Evolutionary conservation across 768 basidiomycete species (phyloP), one percentile per base, ranked within the genome.

Genomic region (Galerina sulciceps): DNA sequence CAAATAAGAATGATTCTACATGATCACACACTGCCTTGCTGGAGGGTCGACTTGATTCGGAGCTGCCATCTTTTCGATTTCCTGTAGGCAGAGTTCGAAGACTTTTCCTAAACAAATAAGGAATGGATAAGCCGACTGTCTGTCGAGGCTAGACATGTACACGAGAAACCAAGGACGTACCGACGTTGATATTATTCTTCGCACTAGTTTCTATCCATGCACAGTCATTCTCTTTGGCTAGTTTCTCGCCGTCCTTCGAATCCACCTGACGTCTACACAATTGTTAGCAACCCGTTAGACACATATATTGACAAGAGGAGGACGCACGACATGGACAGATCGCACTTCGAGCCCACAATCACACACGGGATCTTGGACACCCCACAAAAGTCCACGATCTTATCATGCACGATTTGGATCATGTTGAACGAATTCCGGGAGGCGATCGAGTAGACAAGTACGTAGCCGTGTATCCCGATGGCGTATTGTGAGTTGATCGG

Each of bases 381-480:
- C 43, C 96, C 96, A 59, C 90, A 91, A 69, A 92, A 98, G 74
- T 94, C 87, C 66, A 94, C 76, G 65, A 99, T 96, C 83, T 99
- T 99, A 81, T 98, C 95, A 70, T 98, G 89, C 36, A 99, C 86
- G 73, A 93, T 88, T 71, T 90, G 86, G 65, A 98, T 84, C 93
- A 98, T 97, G 66, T 98, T 90, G 79, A 97, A 98, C 9, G 93
- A 94, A 67, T 88, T 87, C 58, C 89, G 81, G 17, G 91, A 93
- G 4, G 93, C 84, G 74, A 99, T 94, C 3, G 93, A 93, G 79
- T 98, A 99, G 44, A 98, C 96, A 67, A 99, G 87, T 68, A 99
- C 85, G 73, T 92, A 99, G 69, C 96, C 96, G 69, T 99, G 96
- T 67, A 96, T 94, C 52, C 96, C 96, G 67, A 98, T 93, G 40